Evolutionary conservation across 768 basidiomycete genomes (phyloP).

Genomic region (Boletales sp.): DNA sequence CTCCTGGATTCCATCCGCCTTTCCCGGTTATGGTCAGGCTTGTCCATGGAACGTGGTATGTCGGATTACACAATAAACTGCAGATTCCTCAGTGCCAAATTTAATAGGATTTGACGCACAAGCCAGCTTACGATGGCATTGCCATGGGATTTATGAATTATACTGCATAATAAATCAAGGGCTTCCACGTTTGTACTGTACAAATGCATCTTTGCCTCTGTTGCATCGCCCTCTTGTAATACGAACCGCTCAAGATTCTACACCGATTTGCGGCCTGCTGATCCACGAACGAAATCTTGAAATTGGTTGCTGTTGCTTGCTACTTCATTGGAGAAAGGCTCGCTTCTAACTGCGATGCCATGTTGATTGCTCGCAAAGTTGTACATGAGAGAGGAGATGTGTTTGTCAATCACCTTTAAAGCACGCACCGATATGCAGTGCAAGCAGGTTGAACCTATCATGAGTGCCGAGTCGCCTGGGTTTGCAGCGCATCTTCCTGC

Average conservation of each 20-base stretch:
- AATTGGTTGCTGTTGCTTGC: background rate
- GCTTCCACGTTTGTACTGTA: too few relatives aligned
- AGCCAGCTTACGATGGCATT: conserved; percentile 15
- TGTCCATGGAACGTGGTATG: conserved; percentile 18
- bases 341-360: conserved; percentile 20
- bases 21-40: conserved; percentile 8
- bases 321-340: background rate
- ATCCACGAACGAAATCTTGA: conserved; percentile 1
- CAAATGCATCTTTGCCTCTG: background rate
- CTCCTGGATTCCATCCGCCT: conserved; percentile 12
- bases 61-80: background rate
- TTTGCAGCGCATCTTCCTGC: conserved; percentile 28
- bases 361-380: conserved; percentile 19
- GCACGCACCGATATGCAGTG: conserved; percentile 21
- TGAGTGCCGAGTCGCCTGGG: conserved; percentile 1
- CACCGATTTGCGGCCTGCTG: conserved; percentile 5
- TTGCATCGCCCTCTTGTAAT: background rate
- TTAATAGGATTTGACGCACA: conserved; percentile 11
- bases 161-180: too few relatives aligned
- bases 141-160: conserved; percentile 3
- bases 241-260: conserved; percentile 10
- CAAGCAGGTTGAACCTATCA: conserved; percentile 23
- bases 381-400: too few relatives aligned
- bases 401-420: background rate
- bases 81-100: background rate